Percentiles rank a stretch among this genome's conserved stretches.
phyloP scores from a whole-genome alignment of 176 grass and related monocot genomes.

The Ampelocalamus luodianensis region DNA sequence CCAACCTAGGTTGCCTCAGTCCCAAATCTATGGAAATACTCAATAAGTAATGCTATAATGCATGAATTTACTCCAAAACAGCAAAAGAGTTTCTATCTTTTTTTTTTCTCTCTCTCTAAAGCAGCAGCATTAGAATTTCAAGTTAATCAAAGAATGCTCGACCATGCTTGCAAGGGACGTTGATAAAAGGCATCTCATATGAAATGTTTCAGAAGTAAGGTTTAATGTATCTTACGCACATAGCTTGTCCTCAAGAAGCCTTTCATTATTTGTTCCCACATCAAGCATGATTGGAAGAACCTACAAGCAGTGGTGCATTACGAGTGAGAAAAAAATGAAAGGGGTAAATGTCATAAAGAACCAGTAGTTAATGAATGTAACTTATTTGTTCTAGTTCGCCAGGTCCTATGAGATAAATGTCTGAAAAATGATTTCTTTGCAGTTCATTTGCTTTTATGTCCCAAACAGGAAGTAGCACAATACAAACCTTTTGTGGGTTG shows the following conservation, averaged over 20 bases:
- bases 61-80: constrained; percentile 23
- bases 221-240: constrained; percentile 77
- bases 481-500: constrained; percentile 85
- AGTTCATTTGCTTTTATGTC: background rate
- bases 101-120: background rate
- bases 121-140: constrained; percentile 16
- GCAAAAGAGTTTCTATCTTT: background rate
- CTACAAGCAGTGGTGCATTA: constrained; percentile 42
- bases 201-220: constrained; percentile 21
- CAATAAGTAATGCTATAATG: constrained; percentile 22
- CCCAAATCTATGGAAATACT: constrained; percentile 81
- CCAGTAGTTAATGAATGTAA: background rate
- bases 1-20: constrained; percentile 88
- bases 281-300: constrained; percentile 98
- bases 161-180: constrained; percentile 3
- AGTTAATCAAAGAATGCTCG: constrained; percentile 34
- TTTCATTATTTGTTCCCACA: constrained; percentile 91
- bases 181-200: background rate
- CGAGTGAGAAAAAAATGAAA: background rate
- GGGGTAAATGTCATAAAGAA: background rate
- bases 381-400: background rate
- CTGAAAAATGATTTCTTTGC: background rate
- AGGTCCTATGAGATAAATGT: background rate
- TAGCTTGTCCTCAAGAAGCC: constrained; percentile 92
- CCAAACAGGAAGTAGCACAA: background rate